These are phyloP conservation scores for Conticribra guillardii DNA, from an alignment of 108 stramenopile species.

Conservation along the genomic window DNA sequence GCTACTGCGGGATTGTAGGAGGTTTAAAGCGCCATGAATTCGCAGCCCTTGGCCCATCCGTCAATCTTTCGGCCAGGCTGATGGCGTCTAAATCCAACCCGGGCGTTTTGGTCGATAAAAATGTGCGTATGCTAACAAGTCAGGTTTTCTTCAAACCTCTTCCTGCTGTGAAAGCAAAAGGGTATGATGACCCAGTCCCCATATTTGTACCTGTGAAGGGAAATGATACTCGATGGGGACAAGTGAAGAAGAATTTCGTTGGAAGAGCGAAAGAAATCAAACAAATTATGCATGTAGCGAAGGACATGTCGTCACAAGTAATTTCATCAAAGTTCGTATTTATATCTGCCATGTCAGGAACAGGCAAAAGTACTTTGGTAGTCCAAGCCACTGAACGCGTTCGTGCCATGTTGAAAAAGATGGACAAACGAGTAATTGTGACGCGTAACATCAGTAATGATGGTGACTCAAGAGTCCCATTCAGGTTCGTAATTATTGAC, in stretches of 20 bases:
- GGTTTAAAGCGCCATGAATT: constrained; percentile 72
- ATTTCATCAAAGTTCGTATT: constrained; percentile 45
- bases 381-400: constrained; percentile 58
- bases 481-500: constrained; percentile 39
- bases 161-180: constrained; percentile 68
- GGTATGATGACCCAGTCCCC: constrained; percentile 71
- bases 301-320: constrained; percentile 32
- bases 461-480: constrained; percentile 63
- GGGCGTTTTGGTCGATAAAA: constrained; percentile 73
- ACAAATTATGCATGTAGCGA: constrained; percentile 51
- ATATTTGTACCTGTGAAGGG: constrained; percentile 70
- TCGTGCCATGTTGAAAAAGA: constrained; percentile 44
- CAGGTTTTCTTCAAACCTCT: constrained; percentile 62
- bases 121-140: constrained; percentile 57
- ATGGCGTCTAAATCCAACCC: constrained; percentile 62
- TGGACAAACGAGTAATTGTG: constrained; percentile 47
- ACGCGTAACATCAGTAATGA: constrained; percentile 64
- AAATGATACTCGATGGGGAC: constrained; percentile 52
- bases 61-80: constrained; percentile 76
- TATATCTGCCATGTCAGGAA: constrained; percentile 55
- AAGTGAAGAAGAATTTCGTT: constrained; percentile 54
- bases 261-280: constrained; percentile 65
- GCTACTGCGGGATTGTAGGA: constrained; percentile 82
- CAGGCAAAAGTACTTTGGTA: constrained; percentile 65
- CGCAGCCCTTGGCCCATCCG: constrained; percentile 74